A percentile compares a stretch with the other conserved stretches of the same genome.
phyloP scores from a whole-genome alignment of 78 protist genomes.

The Dictyostelium purpureum region DNA sequence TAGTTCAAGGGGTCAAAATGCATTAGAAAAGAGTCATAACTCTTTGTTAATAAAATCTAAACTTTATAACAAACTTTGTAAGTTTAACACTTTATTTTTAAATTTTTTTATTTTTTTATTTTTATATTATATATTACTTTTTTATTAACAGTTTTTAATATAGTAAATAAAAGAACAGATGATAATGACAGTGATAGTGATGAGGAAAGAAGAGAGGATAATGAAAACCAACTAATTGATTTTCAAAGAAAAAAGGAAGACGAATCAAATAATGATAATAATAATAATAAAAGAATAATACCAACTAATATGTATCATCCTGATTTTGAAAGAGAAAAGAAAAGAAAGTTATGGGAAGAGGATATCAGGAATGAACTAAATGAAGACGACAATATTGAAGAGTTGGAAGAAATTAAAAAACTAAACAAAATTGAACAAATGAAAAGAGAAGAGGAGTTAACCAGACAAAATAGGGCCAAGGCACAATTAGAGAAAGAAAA shows the following conservation, averaged over 20 bases:
- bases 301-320: slow-evolving; percentile 9
- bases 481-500: background rate
- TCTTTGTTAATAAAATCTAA: slow-evolving; percentile 28
- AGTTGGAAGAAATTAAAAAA: slow-evolving; percentile 16
- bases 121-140: background rate
- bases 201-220: too few species aligned
- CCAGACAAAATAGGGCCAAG: slow-evolving; percentile 10
- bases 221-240: background rate
- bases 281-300: background rate
- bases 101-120: background rate
- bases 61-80: slow-evolving; percentile 24
- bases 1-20: background rate
- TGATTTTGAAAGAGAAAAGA: slow-evolving; percentile 36
- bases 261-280: background rate
- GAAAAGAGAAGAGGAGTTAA: slow-evolving; percentile 3
- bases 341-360: slow-evolving; percentile 32
- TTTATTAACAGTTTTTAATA: background rate
- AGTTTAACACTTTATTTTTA: background rate
- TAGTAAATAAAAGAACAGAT: background rate
- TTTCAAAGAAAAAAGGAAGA: background rate
- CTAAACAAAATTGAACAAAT: slow-evolving; percentile 24
- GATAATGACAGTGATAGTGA: background rate
- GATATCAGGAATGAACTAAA: background rate
- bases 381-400: background rate
- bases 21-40: slow-evolving; percentile 18